These are phyloP conservation scores for Hyaloperonospora arabidopsidis DNA, from an alignment of 352 stramenopile species.

Conservation along the genomic window DNA sequence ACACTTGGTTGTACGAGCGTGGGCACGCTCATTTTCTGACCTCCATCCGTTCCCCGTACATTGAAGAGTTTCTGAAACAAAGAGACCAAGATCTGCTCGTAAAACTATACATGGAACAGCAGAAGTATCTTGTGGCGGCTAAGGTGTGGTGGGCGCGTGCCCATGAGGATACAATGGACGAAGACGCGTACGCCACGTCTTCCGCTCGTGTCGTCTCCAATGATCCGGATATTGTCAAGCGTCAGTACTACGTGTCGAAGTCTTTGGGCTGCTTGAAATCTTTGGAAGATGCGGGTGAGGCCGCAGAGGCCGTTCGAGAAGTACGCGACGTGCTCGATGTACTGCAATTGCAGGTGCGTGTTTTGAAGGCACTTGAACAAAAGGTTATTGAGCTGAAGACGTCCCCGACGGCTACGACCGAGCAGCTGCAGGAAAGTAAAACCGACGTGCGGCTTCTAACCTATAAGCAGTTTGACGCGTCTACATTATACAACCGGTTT, in stretches of 20 bases:
- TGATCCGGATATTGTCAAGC: conserved; percentile 73
- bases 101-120: conserved; percentile 82
- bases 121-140: conserved; percentile 74
- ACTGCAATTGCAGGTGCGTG: conserved; percentile 71
- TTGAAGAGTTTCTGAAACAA: conserved; percentile 78
- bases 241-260: conserved; percentile 80
- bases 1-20: conserved; percentile 80
- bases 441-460: conserved; percentile 61
- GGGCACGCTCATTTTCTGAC: conserved; percentile 47
- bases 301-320: conserved; percentile 61
- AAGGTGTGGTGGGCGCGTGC: conserved; percentile 80
- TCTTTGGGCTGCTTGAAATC: conserved; percentile 69
- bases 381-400: conserved; percentile 58
- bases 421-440: conserved; percentile 43
- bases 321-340: conserved; percentile 79
- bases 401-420: conserved; percentile 28
- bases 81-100: conserved; percentile 81
- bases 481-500: conserved; percentile 82
- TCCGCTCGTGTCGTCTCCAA: conserved; percentile 31
- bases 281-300: conserved; percentile 63
- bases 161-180: conserved; percentile 44
- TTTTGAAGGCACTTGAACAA: conserved; percentile 70
- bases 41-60: conserved; percentile 61
- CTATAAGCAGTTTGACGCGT: conserved; percentile 73
- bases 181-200: conserved; percentile 35